Evolutionary conservation across 192 early-diverging fungal genomes (phyloP).

Genomic region (Coemansia sp.): DNA sequence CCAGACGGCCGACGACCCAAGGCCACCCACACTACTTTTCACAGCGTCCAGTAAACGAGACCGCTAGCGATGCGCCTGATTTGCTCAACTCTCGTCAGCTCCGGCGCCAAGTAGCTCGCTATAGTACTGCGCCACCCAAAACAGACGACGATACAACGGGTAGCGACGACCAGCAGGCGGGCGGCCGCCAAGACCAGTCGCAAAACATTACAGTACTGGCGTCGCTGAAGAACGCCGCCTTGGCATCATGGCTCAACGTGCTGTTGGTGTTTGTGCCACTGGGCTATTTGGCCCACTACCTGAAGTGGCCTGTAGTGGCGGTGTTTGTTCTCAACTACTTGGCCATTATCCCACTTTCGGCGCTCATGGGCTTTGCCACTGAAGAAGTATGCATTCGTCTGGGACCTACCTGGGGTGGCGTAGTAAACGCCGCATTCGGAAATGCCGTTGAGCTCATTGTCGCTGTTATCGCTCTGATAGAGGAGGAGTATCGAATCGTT

Average conservation of each 20-base stretch:
- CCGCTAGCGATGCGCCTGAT: slow-evolving; percentile 26
- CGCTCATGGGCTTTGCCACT: slow-evolving; percentile 84
- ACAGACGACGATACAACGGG: neutral
- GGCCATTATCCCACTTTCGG: slow-evolving; percentile 86
- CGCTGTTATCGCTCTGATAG: slow-evolving; percentile 59
- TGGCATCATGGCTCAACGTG: slow-evolving; percentile 65
- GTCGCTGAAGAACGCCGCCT: slow-evolving; percentile 33
- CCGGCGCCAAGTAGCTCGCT: slow-evolving; percentile 38
- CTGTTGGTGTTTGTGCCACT: slow-evolving; percentile 78
- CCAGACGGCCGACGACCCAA: slow-evolving; percentile 15
- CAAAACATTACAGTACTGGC: slow-evolving; percentile 15
- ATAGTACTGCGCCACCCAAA: neutral
- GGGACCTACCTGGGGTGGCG: slow-evolving; percentile 65
- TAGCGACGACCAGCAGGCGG: neutral
- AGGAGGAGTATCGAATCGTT: slow-evolving; percentile 64
- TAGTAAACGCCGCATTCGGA: slow-evolving; percentile 71
- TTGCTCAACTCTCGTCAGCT: slow-evolving; percentile 48
- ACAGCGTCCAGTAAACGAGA: neutral
- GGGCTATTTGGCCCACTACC: slow-evolving; percentile 63
- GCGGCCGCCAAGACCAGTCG: slow-evolving; percentile 3
- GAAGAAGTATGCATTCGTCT: slow-evolving; percentile 76
- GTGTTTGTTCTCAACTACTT: slow-evolving; percentile 84
- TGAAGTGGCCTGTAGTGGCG: slow-evolving; percentile 65
- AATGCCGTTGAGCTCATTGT: slow-evolving; percentile 66
- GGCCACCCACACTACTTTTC: neutral